Evolutionary conservation across 495 filamentous ascomycete species (phyloP), one percentile per base, ranked within the genome.

Genomic region (Talaromyces nanjingensis): DNA sequence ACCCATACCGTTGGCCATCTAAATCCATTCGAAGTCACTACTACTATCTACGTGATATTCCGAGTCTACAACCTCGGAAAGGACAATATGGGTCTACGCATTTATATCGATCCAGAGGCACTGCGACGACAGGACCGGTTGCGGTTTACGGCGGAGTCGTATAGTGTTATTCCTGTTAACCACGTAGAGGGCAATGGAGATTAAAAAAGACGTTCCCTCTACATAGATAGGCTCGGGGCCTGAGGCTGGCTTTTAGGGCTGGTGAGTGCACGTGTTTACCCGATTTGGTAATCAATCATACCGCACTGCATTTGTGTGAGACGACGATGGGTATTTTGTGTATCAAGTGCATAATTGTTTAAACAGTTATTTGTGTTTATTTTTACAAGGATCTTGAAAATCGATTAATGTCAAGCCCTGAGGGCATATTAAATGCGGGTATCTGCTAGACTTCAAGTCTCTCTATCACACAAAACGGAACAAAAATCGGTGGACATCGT

Each of bases 371-470:
- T 12, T 42, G 37, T 42, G 37, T 16, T 42, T 42, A 16, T 16
- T 3, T 42, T 16, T 42, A 16, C 37, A 31, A 7, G 29, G 29
- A 31, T 31, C 29, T 7, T 31, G 5, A 31, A 31, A 1, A 31
- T 31, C 4, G 37, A 42, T 37, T 5, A 42, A 42, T 42, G 14
- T 42, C 37, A 42, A 6, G 37, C 37, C 37, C 37, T 16, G 14
- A 16, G 14, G 37, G 37, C 37, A 42, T 42, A 56, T 56, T 56
- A 56, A n/a, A 56, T 56, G 53, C 53, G 27, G 53, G 27, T 56
- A 56, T 25, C 53, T 54, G 53, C 53, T 25, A 56, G 53, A 56
- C 53, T 16, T 29, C 27, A 27, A 16, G 53, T 56, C 53, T 29
- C 2, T 56, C n/a, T 56, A 56, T 56, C 22, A 16, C 53, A 56